Conservation (phyloP, 306 rosid genomes). For the Vigna mungo region DNA sequence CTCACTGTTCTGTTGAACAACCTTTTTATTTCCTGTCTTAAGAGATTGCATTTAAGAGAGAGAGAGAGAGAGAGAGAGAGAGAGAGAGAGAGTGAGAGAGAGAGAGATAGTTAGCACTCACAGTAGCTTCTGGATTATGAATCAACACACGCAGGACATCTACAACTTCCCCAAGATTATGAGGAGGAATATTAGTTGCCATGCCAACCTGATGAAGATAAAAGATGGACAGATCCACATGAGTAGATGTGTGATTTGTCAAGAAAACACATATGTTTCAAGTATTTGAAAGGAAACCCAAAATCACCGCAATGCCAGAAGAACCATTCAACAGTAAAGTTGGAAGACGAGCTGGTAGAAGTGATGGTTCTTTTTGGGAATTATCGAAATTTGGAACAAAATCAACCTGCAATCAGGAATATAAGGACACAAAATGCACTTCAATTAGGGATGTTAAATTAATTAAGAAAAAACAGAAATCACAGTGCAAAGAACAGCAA, state of each 20-base stretch:
- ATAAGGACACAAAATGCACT: conserved; percentile 22
- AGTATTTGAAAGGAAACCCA: conserved; percentile 40
- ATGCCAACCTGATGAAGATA: conserved; percentile 80
- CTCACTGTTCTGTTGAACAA: background rate
- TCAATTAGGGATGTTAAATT: conserved; percentile 13
- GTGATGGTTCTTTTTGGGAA: conserved; percentile 92
- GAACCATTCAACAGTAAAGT: conserved; percentile 90
- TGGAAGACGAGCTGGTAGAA: conserved; percentile 96
- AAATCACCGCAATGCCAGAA: conserved; percentile 96
- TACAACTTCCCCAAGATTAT: conserved; percentile 95
- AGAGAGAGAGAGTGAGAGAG: background rate
- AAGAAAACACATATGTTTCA: conserved; percentile 30
- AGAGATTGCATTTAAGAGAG: background rate
- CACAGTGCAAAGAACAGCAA: conserved; percentile 48
- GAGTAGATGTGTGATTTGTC: conserved; percentile 33
- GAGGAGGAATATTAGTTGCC: conserved; percentile 99
- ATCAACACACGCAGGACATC: conserved; percentile 89
- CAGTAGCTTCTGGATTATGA: conserved; percentile 95
- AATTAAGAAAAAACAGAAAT: conserved; percentile 29
- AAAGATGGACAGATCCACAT: conserved; percentile 35
- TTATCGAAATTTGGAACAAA: conserved; percentile 91
- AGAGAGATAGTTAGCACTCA: conserved; percentile 47
- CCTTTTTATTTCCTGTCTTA: background rate
- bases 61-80: background rate
- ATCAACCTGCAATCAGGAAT: conserved; percentile 73